A percentile compares a stretch with the other conserved stretches of the same genome.
Conservation (phyloP, 768 basidiomycete genomes). For the Leccinum boreale region DNA sequence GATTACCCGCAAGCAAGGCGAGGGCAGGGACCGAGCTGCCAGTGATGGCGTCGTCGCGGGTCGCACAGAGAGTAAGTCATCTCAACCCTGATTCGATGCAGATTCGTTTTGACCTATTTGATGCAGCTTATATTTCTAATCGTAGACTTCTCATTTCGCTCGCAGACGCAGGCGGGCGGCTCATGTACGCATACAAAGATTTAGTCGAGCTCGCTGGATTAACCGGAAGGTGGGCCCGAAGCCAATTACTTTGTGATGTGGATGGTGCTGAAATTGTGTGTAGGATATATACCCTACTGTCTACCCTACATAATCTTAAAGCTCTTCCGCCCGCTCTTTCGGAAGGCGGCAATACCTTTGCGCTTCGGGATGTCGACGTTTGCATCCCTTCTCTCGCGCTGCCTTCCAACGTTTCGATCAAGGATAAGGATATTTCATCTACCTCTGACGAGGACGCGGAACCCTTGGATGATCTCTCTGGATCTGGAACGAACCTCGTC, state of each 20-base stretch:
- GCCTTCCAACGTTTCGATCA: neutral
- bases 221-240: constrained; percentile 48
- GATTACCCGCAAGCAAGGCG: constrained; percentile 47
- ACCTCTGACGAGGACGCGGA: constrained; percentile 14
- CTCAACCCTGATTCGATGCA: neutral
- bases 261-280: neutral
- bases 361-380: constrained; percentile 67
- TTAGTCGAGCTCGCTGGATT: constrained; percentile 92
- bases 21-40: constrained; percentile 6
- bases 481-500: constrained; percentile 50
- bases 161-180: constrained; percentile 92
- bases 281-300: constrained; percentile 83
- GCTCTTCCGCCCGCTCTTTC: constrained; percentile 41
- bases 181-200: constrained; percentile 98
- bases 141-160: constrained; percentile 86
- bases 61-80: constrained; percentile 46
- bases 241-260: neutral
- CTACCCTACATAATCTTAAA: constrained; percentile 76
- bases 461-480: constrained; percentile 13
- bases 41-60: constrained; percentile 39
- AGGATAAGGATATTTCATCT: neutral
- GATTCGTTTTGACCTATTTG: neutral
- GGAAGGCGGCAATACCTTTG: constrained; percentile 44
- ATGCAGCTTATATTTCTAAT: constrained; percentile 84
- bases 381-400: constrained; percentile 45